These are phyloP conservation scores for Thalassiosira exigua DNA, from an alignment of 352 stramenopile species.

Conservation along the genomic window DNA sequence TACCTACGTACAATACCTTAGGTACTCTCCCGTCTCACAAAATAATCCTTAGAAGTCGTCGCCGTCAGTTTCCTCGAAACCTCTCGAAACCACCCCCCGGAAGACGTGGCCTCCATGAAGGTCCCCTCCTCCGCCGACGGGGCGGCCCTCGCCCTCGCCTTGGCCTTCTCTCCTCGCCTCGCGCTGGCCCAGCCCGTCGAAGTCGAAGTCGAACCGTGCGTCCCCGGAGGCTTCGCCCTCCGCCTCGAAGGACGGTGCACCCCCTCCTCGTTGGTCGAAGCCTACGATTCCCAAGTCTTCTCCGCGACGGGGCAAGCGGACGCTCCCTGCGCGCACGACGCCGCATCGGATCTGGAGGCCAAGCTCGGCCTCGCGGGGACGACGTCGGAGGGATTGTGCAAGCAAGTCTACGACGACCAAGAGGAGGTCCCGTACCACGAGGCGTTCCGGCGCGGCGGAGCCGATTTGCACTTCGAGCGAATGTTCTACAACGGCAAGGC, in stretches of 20 bases:
- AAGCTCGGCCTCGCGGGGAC: constrained; percentile 18
- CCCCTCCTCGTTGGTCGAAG: constrained; percentile 38
- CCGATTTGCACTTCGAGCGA: constrained; percentile 52
- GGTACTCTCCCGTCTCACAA: no score
- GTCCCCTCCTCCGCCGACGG: no score
- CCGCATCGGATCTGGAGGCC: constrained; percentile 7
- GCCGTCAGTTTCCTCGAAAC: no score
- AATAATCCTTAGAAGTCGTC: no score
- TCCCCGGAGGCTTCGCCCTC: constrained; percentile 24
- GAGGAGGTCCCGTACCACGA: constrained; percentile 31
- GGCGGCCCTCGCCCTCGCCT: no score
- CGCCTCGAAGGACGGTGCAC: constrained; percentile 34
- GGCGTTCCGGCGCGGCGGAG: constrained; percentile 3
- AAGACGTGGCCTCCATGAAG: no score
- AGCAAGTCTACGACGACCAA: constrained; percentile 10
- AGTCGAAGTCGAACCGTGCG: background rate
- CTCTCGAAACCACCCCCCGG: no score
- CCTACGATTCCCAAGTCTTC: constrained; percentile 47
- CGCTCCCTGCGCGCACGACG: background rate
- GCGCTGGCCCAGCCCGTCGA: no score
- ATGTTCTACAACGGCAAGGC: constrained; percentile 59
- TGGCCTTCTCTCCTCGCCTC: no score
- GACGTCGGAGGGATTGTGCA: constrained; percentile 16
- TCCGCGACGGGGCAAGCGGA: constrained; percentile 3
- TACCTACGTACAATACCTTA: no score